Percentiles rank a stretch among this genome's conserved stretches.
Evolutionary conservation across 805 yeast genomes (phyloP).

Genomic region (Metschnikowia noctiluminum): DNA sequence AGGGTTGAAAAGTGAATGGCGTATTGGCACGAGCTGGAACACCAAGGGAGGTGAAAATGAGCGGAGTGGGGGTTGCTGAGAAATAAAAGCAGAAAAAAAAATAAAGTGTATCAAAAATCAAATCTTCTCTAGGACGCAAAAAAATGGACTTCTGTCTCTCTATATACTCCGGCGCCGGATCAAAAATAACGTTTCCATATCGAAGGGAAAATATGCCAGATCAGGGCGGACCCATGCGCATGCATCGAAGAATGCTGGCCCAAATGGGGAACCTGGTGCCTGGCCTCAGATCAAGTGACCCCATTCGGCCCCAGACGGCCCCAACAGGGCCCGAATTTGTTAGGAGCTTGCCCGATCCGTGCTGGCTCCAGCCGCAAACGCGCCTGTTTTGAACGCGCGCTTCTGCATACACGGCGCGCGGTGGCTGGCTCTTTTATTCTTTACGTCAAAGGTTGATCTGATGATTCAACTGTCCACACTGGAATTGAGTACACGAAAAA

Average conservation of each 20-base stretch:
- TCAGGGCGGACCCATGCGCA: constrained; percentile 5
- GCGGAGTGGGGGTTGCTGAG: background rate
- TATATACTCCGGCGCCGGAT: background rate
- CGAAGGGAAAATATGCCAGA: background rate
- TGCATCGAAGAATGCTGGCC: constrained; percentile 7
- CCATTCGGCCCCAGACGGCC: background rate
- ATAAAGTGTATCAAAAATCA: background rate
- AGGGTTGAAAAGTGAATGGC: too few species aligned
- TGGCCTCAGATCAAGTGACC: background rate
- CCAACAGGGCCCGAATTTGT: background rate
- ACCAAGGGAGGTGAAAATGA: background rate
- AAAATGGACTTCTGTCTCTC: background rate
- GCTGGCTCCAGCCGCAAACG: constrained; percentile 6
- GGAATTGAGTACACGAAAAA: background rate
- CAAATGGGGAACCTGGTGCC: background rate
- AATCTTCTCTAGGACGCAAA: too few species aligned
- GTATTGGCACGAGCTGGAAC: too few species aligned
- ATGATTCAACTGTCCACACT: background rate
- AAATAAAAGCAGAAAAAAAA: background rate
- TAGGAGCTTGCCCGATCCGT: constrained; percentile 1
- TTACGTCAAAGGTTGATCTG: background rate
- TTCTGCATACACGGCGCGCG: background rate
- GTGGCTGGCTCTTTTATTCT: constrained; percentile 2
- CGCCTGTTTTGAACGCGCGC: constrained; percentile 3
- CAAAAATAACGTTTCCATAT: background rate